These are phyloP conservation scores for Staphylotrichum tortipilum DNA, from an alignment of 495 filamentous ascomycete species.

Conservation along the genomic window DNA sequence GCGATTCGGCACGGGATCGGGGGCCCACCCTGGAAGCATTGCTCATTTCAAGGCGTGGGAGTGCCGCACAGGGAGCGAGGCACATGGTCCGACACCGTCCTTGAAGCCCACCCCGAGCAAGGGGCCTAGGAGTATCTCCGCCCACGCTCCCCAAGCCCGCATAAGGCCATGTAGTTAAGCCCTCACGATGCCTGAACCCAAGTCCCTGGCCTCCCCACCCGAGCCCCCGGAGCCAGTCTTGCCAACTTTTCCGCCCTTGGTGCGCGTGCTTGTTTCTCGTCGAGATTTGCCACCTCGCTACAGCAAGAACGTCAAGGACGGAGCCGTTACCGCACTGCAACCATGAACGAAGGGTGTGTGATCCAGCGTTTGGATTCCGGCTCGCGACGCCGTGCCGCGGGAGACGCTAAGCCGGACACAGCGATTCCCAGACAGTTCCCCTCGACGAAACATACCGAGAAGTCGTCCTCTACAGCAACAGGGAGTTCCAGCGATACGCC, in stretches of 20 bases:
- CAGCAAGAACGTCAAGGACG: neutral
- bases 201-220: slow-evolving; percentile 1
- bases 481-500: slow-evolving; percentile 66
- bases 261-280: neutral
- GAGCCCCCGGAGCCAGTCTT: slow-evolving; percentile 1
- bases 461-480: slow-evolving; percentile 55
- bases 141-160: slow-evolving; percentile 16
- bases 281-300: slow-evolving; percentile 5
- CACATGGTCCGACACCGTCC: slow-evolving; percentile 16
- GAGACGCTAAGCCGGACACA: slow-evolving; percentile 18
- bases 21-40: slow-evolving; percentile 24
- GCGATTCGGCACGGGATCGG: slow-evolving; percentile 14
- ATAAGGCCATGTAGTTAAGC: slow-evolving; percentile 16
- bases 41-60: slow-evolving; percentile 25
- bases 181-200: slow-evolving; percentile 17
- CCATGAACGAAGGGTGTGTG: slow-evolving; percentile 26
- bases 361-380: neutral
- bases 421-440: slow-evolving; percentile 32
- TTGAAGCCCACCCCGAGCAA: slow-evolving; percentile 14
- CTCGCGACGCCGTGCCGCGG: neutral
- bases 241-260: slow-evolving; percentile 1
- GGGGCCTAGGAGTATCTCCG: slow-evolving; percentile 17
- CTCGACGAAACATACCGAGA: slow-evolving; percentile 55
- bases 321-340: neutral
- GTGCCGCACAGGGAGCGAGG: slow-evolving; percentile 21